These are phyloP conservation scores for Phytopythium cucurbitacearum DNA, from an alignment of 352 stramenopile genomes.

Conservation along the genomic window DNA sequence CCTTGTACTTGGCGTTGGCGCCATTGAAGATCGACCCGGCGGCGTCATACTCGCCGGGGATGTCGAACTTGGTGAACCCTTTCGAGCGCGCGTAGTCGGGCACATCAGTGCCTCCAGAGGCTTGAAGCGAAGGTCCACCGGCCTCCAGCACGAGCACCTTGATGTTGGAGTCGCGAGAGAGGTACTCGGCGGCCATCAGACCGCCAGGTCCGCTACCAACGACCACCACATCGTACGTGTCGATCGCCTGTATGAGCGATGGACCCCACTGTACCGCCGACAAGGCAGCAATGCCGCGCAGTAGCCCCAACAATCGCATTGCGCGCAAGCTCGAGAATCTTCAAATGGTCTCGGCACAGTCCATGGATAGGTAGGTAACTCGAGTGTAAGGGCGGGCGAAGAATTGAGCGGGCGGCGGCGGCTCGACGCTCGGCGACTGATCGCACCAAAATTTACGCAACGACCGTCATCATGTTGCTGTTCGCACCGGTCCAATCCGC, in stretches of 20 bases:
- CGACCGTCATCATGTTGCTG: no score
- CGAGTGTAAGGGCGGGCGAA: no score
- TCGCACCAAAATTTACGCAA: no score
- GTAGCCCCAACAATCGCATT: background rate
- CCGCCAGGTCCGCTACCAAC: slow-evolving; percentile 54
- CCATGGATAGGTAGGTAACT: no score
- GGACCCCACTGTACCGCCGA: background rate
- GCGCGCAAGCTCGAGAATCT: no score
- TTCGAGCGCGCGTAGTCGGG: slow-evolving; percentile 16
- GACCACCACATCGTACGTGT: slow-evolving; percentile 50
- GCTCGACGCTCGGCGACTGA: no score
- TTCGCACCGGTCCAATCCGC: no score
- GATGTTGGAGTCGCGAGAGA: slow-evolving; percentile 30
- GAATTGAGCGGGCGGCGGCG: no score
- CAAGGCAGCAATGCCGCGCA: background rate
- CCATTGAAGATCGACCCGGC: slow-evolving; percentile 31
- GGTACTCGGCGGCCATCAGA: slow-evolving; percentile 47
- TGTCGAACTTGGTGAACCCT: slow-evolving; percentile 37
- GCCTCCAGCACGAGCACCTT: slow-evolving; percentile 55
- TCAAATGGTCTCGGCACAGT: no score
- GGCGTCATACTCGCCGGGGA: slow-evolving; percentile 47
- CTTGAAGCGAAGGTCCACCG: slow-evolving; percentile 35
- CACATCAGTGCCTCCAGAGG: slow-evolving; percentile 26
- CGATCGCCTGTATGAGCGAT: background rate
- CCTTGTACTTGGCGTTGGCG: slow-evolving; percentile 37